phyloP scores from a whole-genome alignment of 78 protist species.

The Pelomyxa schiedti region DNA sequence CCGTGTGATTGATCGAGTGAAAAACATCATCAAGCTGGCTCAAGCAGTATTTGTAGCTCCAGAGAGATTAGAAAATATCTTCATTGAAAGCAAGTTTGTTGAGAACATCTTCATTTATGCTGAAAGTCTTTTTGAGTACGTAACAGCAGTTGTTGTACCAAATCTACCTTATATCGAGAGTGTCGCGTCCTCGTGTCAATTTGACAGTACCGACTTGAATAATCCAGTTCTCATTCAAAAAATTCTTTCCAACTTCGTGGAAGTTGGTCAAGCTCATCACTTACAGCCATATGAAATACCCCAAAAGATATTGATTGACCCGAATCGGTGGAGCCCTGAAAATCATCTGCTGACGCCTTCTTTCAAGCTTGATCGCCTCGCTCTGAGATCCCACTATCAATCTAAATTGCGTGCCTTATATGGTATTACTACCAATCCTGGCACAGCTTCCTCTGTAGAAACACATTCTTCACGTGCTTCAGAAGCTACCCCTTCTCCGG shows the following conservation, averaged over 20 bases:
- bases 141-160: conserved; percentile 56
- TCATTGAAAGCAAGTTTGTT: conserved; percentile 28
- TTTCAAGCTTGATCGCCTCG: conserved; percentile 63
- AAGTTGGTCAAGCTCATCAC: conserved; percentile 28
- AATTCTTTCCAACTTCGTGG: conserved; percentile 22
- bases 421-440: too few species aligned
- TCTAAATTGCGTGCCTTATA: conserved; percentile 22
- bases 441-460: too few species aligned
- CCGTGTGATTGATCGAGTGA: conserved; percentile 84
- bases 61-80: conserved; percentile 53
- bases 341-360: conserved; percentile 65
- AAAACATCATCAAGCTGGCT: conserved; percentile 82
- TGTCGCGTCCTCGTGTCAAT: conserved; percentile 1
- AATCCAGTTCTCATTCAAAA: conserved; percentile 7
- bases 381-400: conserved; percentile 19
- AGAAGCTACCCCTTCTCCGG: too few species aligned
- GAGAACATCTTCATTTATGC: conserved; percentile 49
- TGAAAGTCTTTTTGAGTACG: conserved; percentile 32
- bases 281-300: conserved; percentile 41
- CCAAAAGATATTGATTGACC: conserved; percentile 35
- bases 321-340: conserved; percentile 44
- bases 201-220: conserved; percentile 3
- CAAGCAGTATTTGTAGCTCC: conserved; percentile 94
- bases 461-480: too few species aligned
- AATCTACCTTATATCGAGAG: conserved; percentile 30